A percentile compares a stretch with the other conserved stretches of the same genome.
These are phyloP conservation scores for Pontederia paniculata DNA, from an alignment of 176 grass and related monocot species.

Conservation along the genomic window DNA sequence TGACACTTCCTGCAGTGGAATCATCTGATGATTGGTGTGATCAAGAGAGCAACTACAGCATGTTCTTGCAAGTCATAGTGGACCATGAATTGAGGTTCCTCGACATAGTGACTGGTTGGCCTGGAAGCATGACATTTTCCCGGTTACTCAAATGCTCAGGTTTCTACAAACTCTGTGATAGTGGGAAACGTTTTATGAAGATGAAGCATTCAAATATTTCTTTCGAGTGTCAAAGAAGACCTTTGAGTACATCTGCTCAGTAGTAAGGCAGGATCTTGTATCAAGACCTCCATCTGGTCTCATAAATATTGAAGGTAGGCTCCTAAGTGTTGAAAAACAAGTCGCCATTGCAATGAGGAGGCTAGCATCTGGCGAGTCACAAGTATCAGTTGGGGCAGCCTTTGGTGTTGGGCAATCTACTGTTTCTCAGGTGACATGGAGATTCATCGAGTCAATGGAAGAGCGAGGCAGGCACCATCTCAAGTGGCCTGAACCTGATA, in stretches of 20 bases:
- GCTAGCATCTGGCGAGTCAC: too few species aligned
- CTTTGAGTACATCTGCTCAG: slow-evolving; percentile 94
- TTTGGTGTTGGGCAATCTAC: slow-evolving; percentile 95
- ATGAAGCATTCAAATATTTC: slow-evolving; percentile 92
- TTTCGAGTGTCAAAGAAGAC: slow-evolving; percentile 86
- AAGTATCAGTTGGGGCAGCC: slow-evolving; percentile 65
- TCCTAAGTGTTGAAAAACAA: too few species aligned
- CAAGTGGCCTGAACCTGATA: slow-evolving; percentile 53
- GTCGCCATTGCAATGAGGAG: too few species aligned
- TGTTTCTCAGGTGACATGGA: slow-evolving; percentile 92
- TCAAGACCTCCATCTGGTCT: slow-evolving; percentile 88
- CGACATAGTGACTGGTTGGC: slow-evolving; percentile 88
- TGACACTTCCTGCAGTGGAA: slow-evolving; percentile 84
- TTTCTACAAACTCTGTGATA: slow-evolving; percentile 73
- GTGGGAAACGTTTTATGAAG: slow-evolving; percentile 44
- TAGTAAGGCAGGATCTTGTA: slow-evolving; percentile 86
- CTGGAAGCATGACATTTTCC: slow-evolving; percentile 72
- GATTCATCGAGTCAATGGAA: too few species aligned
- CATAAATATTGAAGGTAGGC: slow-evolving; percentile 34
- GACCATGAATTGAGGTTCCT: slow-evolving; percentile 70
- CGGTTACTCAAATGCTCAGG: slow-evolving; percentile 65
- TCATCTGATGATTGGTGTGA: slow-evolving; percentile 93
- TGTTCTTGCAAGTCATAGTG: slow-evolving; percentile 86
- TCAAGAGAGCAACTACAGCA: slow-evolving; percentile 78
- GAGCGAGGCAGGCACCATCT: slow-evolving; percentile 69